Conservation (phyloP, 805 yeast genomes). For the Candida maris region DNA sequence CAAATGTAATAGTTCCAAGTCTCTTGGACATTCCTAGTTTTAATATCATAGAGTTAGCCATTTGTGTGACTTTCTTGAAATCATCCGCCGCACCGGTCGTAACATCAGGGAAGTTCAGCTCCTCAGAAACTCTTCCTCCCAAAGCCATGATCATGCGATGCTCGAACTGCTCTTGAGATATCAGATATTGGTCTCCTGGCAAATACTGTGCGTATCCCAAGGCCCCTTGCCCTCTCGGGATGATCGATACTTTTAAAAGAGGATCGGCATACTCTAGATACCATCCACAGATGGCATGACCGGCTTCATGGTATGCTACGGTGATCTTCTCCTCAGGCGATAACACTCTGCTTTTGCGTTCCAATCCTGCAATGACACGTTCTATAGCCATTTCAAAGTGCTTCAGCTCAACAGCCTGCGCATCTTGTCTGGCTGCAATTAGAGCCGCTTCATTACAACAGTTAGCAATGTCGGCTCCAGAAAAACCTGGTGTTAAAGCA, state of each 20-base stretch:
- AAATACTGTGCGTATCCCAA: conserved; percentile 96
- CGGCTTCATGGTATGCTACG: conserved; percentile 98
- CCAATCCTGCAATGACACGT: conserved; percentile 94
- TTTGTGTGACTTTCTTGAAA: conserved; percentile 89
- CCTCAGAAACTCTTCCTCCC: conserved; percentile 97
- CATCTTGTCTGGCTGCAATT: conserved; percentile 86
- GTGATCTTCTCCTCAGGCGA: conserved; percentile 82
- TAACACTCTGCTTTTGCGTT: conserved; percentile 79
- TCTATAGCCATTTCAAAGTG: conserved; percentile 97
- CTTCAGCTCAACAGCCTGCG: conserved; percentile 59
- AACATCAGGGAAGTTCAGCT: conserved; percentile 84
- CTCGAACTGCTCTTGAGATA: conserved; percentile 63
- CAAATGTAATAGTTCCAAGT: conserved; percentile 81
- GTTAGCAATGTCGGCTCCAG: conserved; percentile 98
- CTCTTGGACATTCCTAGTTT: conserved; percentile 86
- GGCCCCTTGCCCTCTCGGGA: conserved; percentile 96
- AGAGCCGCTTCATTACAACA: conserved; percentile 96
- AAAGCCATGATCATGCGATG: conserved; percentile 96
- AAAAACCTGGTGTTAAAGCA: conserved; percentile 95
- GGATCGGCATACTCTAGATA: conserved; percentile 89
- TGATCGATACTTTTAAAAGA: conserved; percentile 87
- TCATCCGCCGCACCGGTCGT: conserved; percentile 97
- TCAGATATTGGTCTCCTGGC: conserved; percentile 86
- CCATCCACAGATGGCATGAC: conserved; percentile 99
- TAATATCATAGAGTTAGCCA: conserved; percentile 92